Percentiles rank a stretch among this genome's conserved stretches.
Conservation (phyloP, 805 yeast species). For the Zygoascus ofunaensis region DNA sequence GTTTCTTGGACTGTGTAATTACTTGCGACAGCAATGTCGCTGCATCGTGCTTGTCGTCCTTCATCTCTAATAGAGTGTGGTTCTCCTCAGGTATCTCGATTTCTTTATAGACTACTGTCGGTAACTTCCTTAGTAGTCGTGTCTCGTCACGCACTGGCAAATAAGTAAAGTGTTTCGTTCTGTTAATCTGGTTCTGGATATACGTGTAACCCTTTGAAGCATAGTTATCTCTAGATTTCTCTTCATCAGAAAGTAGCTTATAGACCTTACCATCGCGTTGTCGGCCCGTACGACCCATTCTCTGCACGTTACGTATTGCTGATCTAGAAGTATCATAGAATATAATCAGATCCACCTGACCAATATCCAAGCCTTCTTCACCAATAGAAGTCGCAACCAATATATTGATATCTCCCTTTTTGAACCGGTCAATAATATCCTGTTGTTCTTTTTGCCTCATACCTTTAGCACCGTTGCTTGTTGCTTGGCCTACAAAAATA, state of each 20-base stretch:
- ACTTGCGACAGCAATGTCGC: background rate
- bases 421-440: conserved; percentile 64
- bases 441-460: conserved; percentile 89
- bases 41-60: background rate
- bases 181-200: conserved; percentile 58
- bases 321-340: conserved; percentile 91
- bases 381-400: conserved; percentile 96
- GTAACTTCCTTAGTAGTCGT: background rate
- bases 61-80: conserved; percentile 26
- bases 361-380: conserved; percentile 97
- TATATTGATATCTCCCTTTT: conserved; percentile 61
- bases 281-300: conserved; percentile 98
- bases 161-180: conserved; percentile 23
- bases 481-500: conserved; percentile 78
- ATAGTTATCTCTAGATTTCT: conserved; percentile 66
- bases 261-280: conserved; percentile 80
- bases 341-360: conserved; percentile 89
- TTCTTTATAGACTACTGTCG: conserved; percentile 37
- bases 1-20: background rate
- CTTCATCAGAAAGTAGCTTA: conserved; percentile 66
- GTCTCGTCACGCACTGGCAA: conserved; percentile 51
- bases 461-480: conserved; percentile 18
- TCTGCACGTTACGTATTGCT: conserved; percentile 85
- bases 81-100: conserved; percentile 70
- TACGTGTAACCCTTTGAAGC: conserved; percentile 77